phyloP scores from a whole-genome alignment of 1,284 basidiomycete species.

The Cutaneotrichosporon cavernicola region DNA sequence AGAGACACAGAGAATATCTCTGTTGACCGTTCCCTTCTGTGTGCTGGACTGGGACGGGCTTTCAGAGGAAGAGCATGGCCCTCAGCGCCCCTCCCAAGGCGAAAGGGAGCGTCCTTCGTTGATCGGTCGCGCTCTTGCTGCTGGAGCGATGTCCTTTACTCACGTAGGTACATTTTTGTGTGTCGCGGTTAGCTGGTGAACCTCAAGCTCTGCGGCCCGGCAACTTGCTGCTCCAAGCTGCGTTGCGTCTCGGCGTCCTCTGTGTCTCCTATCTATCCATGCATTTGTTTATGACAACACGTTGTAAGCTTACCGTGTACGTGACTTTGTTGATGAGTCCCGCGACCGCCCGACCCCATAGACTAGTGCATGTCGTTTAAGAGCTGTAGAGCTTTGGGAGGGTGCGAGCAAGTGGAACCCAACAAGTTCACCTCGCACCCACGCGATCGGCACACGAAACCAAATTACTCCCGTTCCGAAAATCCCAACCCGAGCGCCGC shows the following conservation, averaged over 20 bases:
- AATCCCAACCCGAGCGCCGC: not conserved
- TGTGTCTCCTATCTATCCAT: too few species aligned
- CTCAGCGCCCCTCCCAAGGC: not conserved
- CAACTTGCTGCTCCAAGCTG: too few species aligned
- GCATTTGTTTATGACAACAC: too few species aligned
- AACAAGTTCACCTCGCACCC: not conserved
- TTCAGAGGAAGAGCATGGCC: slow-evolving; percentile 13
- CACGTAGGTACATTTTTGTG: slow-evolving; percentile 2
- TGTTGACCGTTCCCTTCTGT: slow-evolving; percentile 9
- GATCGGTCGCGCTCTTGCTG: slow-evolving; percentile 11
- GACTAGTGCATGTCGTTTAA: too few species aligned
- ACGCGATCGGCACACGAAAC: not conserved
- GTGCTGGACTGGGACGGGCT: not conserved
- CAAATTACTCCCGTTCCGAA: slow-evolving; percentile 6
- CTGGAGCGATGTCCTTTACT: slow-evolving; percentile 3
- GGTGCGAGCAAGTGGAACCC: not conserved
- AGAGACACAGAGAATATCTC: slow-evolving; percentile 53
- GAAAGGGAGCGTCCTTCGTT: slow-evolving; percentile 3
- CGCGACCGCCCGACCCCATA: too few species aligned
- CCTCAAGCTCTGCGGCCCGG: too few species aligned
- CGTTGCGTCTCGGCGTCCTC: too few species aligned
- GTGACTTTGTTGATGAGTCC: too few species aligned
- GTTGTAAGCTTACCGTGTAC: too few species aligned
- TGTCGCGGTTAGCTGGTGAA: not conserved
- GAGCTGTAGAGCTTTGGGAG: too few species aligned